Evolutionary conservation across 169 alveolate species (phyloP).

Genomic region (Cystoisospora suis): DNA sequence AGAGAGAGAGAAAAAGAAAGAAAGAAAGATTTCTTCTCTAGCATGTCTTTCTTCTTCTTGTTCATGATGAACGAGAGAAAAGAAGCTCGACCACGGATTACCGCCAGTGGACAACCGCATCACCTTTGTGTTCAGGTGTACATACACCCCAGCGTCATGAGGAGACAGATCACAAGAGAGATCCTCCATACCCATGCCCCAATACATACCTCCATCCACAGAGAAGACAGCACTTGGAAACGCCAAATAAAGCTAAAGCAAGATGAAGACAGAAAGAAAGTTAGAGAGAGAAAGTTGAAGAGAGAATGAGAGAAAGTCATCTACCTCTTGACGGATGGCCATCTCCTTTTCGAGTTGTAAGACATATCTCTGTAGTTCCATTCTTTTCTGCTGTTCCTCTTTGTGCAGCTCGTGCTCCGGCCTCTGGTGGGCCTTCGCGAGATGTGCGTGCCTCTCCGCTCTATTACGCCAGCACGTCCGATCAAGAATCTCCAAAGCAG

Average conservation of each 20-base stretch:
- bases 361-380: conserved; percentile 9
- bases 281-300: not conserved
- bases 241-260: not conserved
- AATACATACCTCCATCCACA: too few species aligned
- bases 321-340: not conserved
- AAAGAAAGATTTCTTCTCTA: too few species aligned
- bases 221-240: too few species aligned
- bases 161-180: not conserved
- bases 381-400: not conserved
- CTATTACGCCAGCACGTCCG: not conserved
- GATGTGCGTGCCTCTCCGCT: not conserved
- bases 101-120: too few species aligned
- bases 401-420: not conserved
- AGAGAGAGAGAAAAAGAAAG: too few species aligned
- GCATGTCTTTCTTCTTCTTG: too few species aligned
- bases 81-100: too few species aligned
- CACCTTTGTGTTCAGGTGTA: not conserved
- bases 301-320: not conserved
- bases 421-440: not conserved
- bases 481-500: not conserved
- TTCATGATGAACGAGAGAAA: too few species aligned
- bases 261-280: not conserved
- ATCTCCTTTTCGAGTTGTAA: conserved; percentile 6
- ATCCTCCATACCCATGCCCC: too few species aligned
- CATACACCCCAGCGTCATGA: not conserved